Evolutionary conservation across 1,284 basidiomycete species (phyloP).

Genomic region (Sanguinoderma infundibulare): DNA sequence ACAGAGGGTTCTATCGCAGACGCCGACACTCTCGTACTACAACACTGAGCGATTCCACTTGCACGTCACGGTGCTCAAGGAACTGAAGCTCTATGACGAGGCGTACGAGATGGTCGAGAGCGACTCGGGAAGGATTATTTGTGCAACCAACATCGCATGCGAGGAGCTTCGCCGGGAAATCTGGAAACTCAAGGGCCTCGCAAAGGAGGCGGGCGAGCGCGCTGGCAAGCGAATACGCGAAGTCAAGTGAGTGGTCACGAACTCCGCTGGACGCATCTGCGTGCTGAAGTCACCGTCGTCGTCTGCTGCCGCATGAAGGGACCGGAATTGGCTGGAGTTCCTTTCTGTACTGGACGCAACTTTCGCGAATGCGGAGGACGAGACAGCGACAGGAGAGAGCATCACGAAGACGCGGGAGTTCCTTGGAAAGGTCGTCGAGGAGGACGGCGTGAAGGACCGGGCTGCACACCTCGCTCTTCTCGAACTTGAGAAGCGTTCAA

Average conservation of each 20-base stretch:
- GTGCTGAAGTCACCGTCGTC: slow-evolving; percentile 25
- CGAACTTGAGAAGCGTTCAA: slow-evolving; percentile 69
- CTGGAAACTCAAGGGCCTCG: slow-evolving; percentile 55
- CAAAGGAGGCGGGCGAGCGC: slow-evolving; percentile 60
- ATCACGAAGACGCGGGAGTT: slow-evolving; percentile 54
- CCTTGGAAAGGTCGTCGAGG: slow-evolving; percentile 57
- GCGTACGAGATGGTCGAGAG: slow-evolving; percentile 72
- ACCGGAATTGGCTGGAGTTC: slow-evolving; percentile 88
- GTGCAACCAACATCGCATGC: slow-evolving; percentile 72
- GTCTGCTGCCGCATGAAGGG: slow-evolving; percentile 45
- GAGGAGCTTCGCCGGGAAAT: slow-evolving; percentile 78
- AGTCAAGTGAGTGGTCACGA: slow-evolving; percentile 49
- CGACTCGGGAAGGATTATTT: slow-evolving; percentile 67
- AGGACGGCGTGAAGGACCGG: slow-evolving; percentile 72
- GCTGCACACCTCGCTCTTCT: slow-evolving; percentile 72
- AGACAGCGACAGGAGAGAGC: slow-evolving; percentile 42
- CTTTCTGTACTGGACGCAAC: slow-evolving; percentile 71
- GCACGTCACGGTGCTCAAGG: slow-evolving; percentile 71
- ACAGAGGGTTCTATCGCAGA: slow-evolving; percentile 64
- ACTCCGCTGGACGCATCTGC: not conserved
- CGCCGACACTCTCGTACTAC: slow-evolving; percentile 61
- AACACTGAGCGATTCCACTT: slow-evolving; percentile 79
- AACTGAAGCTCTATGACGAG: slow-evolving; percentile 70
- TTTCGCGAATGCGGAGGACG: slow-evolving; percentile 47
- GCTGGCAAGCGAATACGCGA: slow-evolving; percentile 61